Base-by-base conservation (phyloP, 192 early-diverging fungal genomes). In the Geosiphon pyriformis region DNA sequence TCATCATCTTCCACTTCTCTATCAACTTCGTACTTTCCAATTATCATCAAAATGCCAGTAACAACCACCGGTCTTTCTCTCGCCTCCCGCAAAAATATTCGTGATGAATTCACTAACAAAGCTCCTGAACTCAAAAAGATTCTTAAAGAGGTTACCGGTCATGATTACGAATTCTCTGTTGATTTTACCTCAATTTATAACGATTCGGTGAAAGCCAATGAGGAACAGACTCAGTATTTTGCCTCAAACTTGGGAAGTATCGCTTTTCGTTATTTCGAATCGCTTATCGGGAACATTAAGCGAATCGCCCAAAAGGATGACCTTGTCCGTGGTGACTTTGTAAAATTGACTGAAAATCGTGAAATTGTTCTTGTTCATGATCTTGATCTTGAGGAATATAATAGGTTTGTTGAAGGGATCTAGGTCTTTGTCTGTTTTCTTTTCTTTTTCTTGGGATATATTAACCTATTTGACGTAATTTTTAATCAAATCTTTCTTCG, bases 81-180 rank as follows among this genome's bases (percentile, higher is more conserved):
- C 30, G 60, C 60, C n/a, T 10, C 60, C 4, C 27, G 37, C 22
- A 61, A 61, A 61, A 47, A 42, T 26, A 48, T 61, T 46, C 60
- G 60, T 4, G 60, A 61, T n/a, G 60, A 61, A 22, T 47, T 61
- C 18, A 42, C 35, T 2, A 61, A 61, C 34, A 61, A 61, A 61
- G 25, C 47, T 23, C 60, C 60, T 23, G 37, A 37, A 61, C 35
- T 61, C 11, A 23, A 47, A 4, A 61, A 61, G 47, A 61, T 3
- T 23, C 33, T 61, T 2, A 61, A 61, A 34, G 22, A 29, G 10
- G 4, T 61, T 27, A 61, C 60, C 17, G 60, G 60, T 18, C 12
- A 15, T 29, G 60, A 61, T 61, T 61, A 61, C 17, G 60, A 61
- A 61, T 61, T 61, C 34, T 10, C 8, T 11, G 60, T 61, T 1